A percentile compares a stretch with the other conserved stretches of the same genome.
Evolutionary conservation across 306 rosid genomes (phyloP).

Genomic region (Lupinus albus): DNA sequence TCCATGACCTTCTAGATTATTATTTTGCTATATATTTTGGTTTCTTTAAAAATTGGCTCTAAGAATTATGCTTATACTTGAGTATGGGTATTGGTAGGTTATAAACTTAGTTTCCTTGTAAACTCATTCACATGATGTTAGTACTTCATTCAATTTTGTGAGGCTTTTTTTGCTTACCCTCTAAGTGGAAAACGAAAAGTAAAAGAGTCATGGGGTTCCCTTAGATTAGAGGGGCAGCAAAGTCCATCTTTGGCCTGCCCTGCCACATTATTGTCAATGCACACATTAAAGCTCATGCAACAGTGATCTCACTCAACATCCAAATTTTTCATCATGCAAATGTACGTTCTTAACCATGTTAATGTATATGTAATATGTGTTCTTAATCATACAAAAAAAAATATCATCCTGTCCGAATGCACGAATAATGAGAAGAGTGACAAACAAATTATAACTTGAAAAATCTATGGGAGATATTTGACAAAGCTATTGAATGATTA

Average conservation of each 20-base stretch:
- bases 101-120: too few relatives aligned
- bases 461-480: conserved; percentile 14
- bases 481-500: not conserved
- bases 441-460: not conserved
- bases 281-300: conserved; percentile 53
- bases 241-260: conserved; percentile 37
- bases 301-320: too few relatives aligned
- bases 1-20: conserved; percentile 2
- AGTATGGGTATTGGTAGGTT: not conserved
- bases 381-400: too few relatives aligned
- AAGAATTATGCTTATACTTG: conserved; percentile 40
- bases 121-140: too few relatives aligned
- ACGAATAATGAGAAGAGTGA: not conserved
- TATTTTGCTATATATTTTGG: conserved; percentile 5
- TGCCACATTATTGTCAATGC: conserved; percentile 45
- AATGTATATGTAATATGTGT: too few relatives aligned
- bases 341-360: too few relatives aligned
- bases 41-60: conserved; percentile 34
- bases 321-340: too few relatives aligned
- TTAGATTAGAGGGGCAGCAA: conserved; percentile 74
- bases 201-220: conserved; percentile 51
- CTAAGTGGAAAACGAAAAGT: conserved; percentile 41
- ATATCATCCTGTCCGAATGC: too few relatives aligned
- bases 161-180: not conserved
- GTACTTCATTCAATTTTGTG: too few relatives aligned